A percentile compares a stretch with the other conserved stretches of the same genome.
phyloP scores from a whole-genome alignment of 169 alveolate genomes.

The Amoebophrya sp. region DNA sequence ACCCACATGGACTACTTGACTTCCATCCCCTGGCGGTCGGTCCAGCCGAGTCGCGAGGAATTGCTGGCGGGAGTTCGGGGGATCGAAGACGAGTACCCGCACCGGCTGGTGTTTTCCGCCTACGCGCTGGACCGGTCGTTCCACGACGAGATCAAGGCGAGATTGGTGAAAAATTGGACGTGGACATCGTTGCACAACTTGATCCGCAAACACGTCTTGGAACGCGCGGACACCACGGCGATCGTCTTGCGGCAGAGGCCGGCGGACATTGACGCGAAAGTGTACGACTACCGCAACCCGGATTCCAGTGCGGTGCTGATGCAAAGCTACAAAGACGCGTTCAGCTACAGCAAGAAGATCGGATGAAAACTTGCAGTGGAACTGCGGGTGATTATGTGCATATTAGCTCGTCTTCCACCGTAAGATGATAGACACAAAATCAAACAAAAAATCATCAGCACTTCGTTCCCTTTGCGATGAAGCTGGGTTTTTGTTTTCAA shows the following conservation, averaged over 20 bases:
- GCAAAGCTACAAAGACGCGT: not conserved
- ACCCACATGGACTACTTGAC: not conserved
- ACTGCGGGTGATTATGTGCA: no score
- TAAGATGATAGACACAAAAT: no score
- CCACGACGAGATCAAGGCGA: not conserved
- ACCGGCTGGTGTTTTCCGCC: not conserved
- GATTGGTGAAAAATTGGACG: not conserved
- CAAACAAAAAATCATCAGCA: no score
- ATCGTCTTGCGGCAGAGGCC: not conserved
- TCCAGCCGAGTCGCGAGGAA: not conserved
- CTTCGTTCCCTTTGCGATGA: no score
- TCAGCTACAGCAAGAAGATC: no score
- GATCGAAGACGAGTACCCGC: not conserved
- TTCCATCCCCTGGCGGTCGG: not conserved
- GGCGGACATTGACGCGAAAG: not conserved
- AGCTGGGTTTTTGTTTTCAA: no score
- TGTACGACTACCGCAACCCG: not conserved
- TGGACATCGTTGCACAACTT: not conserved
- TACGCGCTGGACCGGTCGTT: not conserved
- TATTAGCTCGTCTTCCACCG: no score
- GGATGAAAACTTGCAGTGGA: no score
- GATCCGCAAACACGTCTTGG: not conserved
- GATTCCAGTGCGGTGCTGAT: not conserved
- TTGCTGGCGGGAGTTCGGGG: not conserved
- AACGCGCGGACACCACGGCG: not conserved